phyloP scores from a whole-genome alignment of 306 rosid genomes.

The Begonia fuchsioides region DNA sequence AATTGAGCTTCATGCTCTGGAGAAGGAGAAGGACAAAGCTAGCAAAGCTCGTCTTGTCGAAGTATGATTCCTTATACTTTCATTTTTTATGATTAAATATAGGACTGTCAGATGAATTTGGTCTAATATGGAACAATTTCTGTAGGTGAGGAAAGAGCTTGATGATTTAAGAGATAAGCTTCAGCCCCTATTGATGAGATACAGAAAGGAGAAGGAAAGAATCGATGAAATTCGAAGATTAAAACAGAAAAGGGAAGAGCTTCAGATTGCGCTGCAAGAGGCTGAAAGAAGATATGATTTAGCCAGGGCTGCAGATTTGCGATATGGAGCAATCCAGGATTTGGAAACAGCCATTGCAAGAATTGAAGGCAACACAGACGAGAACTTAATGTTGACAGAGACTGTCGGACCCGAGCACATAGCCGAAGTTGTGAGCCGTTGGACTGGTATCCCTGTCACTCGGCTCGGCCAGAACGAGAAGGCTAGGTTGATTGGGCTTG shows the following conservation, averaged over 20 bases:
- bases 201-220: slow-evolving; percentile 69
- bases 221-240: slow-evolving; percentile 63
- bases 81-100: too few species aligned
- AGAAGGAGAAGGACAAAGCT: slow-evolving; percentile 81
- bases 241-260: slow-evolving; percentile 72
- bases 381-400: slow-evolving; percentile 69
- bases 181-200: slow-evolving; percentile 79
- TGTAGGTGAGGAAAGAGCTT: slow-evolving; percentile 66
- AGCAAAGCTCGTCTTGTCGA: slow-evolving; percentile 90
- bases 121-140: not conserved
- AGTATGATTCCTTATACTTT: slow-evolving; percentile 16
- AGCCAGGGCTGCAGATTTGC: slow-evolving; percentile 80
- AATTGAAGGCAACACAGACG: slow-evolving; percentile 52
- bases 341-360: slow-evolving; percentile 60
- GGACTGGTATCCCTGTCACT: slow-evolving; percentile 91
- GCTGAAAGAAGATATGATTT: slow-evolving; percentile 86
- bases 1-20: slow-evolving; percentile 72
- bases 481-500: slow-evolving; percentile 61
- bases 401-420: slow-evolving; percentile 84
- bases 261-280: slow-evolving; percentile 54
- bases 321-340: slow-evolving; percentile 88
- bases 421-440: slow-evolving; percentile 89
- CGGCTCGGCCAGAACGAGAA: slow-evolving; percentile 91
- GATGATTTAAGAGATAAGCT: slow-evolving; percentile 86
- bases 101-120: too few species aligned